Evolutionary conservation across 352 stramenopile genomes (phyloP), one percentile per base, ranked within the genome.

Genomic region (Pythium guiyangense): DNA sequence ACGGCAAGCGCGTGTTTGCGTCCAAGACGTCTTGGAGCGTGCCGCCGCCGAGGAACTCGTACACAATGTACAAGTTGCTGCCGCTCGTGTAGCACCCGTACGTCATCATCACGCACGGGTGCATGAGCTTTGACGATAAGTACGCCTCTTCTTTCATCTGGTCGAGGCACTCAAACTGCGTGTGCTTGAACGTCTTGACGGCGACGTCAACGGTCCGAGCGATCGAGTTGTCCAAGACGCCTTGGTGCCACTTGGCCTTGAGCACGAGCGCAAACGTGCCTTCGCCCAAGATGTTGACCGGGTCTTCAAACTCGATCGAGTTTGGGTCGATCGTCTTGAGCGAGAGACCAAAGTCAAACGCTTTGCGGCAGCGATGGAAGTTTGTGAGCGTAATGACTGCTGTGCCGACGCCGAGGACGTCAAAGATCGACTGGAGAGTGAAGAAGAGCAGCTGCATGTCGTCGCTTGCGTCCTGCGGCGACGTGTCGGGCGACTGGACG

Each of bases 131-230:
- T 8, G 79, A 92, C 35, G 82, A 86, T 25, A 92, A 52, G 42
- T 92, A 90, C 3, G 82, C 82, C 59, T 92, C 82, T 52, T 92
- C 82, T 52, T 92, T 89, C 59, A 90, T 84, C 50, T 88, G 73
- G 50, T 92, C 81, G 22, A 92, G 60, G 10, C 73, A 85, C 54
- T 89, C 79, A 25, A 90, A 86, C 47, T 88, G 75, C 4, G 73
- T 82, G 52, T 92, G 73, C 56, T 87, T 88, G 66, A 90, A 92
- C 9, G 79, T 90, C 68, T 92, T 92, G 15, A 92, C 82, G 2
- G 82, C 82, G 11, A 92, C 82, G 18, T 87, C 77, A 6, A 92
- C 66, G 1, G 77, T 88, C 17, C 67, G 62, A 3, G 69, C 65
- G 15, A 69, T 60, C 34, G 67, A 69, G 53, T 69, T 71, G 35